Evolutionary conservation across 805 yeast species (phyloP), one percentile per base, ranked within the genome.

Genomic region (Pichia californica): DNA sequence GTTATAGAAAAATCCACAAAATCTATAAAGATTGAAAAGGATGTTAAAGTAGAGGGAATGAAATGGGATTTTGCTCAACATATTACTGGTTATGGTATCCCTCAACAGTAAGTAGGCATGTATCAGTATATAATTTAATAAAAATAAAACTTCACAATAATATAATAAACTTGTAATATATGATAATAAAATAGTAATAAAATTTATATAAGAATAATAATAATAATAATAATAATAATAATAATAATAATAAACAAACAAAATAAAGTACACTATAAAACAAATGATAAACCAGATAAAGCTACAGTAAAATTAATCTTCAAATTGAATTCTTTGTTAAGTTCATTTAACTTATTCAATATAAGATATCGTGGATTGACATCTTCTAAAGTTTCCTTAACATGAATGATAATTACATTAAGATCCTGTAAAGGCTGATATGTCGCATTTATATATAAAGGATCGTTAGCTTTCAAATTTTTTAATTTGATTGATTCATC

Each of bases 41-140:
- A 76, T 49, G 66, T 83, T 52, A 72, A 72, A 58, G 82, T 86
- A 47, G 82, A 82, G 58, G 71, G 78, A 54, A 87, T 86, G 81
- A 77, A 78, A 48, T 89, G 98, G 98, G 77, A 75, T 51, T 88
- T 89, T 68, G 99, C 98, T 15, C 75, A 78, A 60, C 81, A 81
- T 59, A 85, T 93, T 57, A 76, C 73, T 52, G 99, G 99, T 43
- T 93, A 93, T 61, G 98, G 98, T 47, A 47, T 58, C 14, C 63
- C 63, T 15, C 66, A 62, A 45, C 39, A 56, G 40, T 62, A 51
- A 46, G 11, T 50, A n/a, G n/a, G n/a, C n/a, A 48, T 53, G 14
- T 42, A 25, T 33, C 15, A 16, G 19, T 18, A 30, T 33, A 29
- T 41, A 35, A 20, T 11, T 30, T 16, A 41, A 21, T 14, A n/a